A percentile compares a stretch with the other conserved stretches of the same genome.
Evolutionary conservation across 805 yeast genomes (phyloP).

Genomic region (baker's yeast (Saccharomyces cerevisiae)): DNA sequence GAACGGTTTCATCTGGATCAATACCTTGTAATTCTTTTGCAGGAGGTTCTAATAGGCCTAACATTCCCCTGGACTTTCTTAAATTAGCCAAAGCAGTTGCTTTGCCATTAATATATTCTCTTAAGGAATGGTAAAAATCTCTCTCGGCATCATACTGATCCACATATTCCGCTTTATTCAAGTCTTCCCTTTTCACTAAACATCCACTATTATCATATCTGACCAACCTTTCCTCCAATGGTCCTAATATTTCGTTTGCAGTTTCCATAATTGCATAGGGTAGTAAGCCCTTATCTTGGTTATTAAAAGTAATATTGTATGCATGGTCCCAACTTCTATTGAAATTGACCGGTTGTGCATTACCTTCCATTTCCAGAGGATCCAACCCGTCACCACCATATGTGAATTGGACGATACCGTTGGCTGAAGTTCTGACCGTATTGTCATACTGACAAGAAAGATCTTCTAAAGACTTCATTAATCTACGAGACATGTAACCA

Average conservation of each 20-base stretch:
- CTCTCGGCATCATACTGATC: constrained; percentile 87
- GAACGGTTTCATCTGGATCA: constrained; percentile 33
- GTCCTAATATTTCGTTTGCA: constrained; percentile 48
- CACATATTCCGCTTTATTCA: constrained; percentile 50
- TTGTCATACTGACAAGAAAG: constrained; percentile 86
- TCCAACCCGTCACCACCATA: constrained; percentile 99
- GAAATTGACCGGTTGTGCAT: constrained; percentile 92
- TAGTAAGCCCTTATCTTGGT: constrained; percentile 44
- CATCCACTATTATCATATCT: constrained; percentile 71
- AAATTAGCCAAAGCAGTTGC: constrained; percentile 48
- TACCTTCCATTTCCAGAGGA: constrained; percentile 99
- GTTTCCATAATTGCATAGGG: constrained; percentile 62
- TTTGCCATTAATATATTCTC: constrained; percentile 52
- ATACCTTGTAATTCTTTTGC: constrained; percentile 38
- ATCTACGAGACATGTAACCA: constrained; percentile 95
- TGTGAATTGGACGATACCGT: constrained; percentile 93
- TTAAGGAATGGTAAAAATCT: constrained; percentile 67
- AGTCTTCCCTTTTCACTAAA: constrained; percentile 36
- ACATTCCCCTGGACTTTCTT: constrained; percentile 47
- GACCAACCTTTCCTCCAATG: constrained; percentile 50
- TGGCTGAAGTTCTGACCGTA: constrained; percentile 90
- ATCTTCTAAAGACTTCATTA: constrained; percentile 96
- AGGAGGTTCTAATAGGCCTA: constrained; percentile 37
- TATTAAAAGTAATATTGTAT: constrained; percentile 57
- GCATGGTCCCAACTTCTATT: constrained; percentile 93